Evolutionary conservation across 169 alveolate genomes (phyloP), one percentile per base, ranked within the genome.

Genomic region (Eimeria tenella): DNA sequence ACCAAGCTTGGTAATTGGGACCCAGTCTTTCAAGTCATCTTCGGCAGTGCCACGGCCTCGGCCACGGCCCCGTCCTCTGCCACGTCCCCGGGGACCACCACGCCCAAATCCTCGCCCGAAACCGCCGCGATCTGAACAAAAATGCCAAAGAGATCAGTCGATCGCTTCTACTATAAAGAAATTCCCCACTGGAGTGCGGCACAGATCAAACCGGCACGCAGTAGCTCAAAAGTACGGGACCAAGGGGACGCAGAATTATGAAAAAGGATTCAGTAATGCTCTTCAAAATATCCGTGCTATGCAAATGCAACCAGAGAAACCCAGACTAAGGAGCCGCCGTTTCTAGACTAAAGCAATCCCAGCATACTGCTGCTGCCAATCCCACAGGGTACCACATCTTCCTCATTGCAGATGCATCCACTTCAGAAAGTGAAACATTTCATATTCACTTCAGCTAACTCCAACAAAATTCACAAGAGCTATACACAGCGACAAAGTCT

Each of bases 1-100:
- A 56, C 99, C 99, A 77, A 99, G 98, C 97, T 99, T 99, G 71
- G 99, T 99, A 90, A 98, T 98, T 21, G 99, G 99, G 62, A 97
- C 98, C 99, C 99, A 99, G 93, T 98, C 99, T 96, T 99, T 98
- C 96, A 98, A 98, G 95, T 98, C 99, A 93, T 98, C 99, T 95
- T 96, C 99, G 65, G 97, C 97, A 56, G 98, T 96, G 31, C 99
- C 98, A 70, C 98, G 96, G 79, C 98, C 97, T 79, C 98, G 71
- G 23, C 96, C 96, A 19, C 96, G 92, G 90, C 96, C 96, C 10
- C 96, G 96, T 55, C 96, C 95, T 42, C 95, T 81, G 42, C 96
- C 96, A 56, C 96, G 90, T 25, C 95, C 93, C 62, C 92, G 70
- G 10, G 92, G 81, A 21, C 96, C 95, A 50, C 96, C 96, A 19